These are phyloP conservation scores for Hortaea werneckii DNA, from an alignment of 2,329 filamentous ascomycete species.

Conservation along the genomic window DNA sequence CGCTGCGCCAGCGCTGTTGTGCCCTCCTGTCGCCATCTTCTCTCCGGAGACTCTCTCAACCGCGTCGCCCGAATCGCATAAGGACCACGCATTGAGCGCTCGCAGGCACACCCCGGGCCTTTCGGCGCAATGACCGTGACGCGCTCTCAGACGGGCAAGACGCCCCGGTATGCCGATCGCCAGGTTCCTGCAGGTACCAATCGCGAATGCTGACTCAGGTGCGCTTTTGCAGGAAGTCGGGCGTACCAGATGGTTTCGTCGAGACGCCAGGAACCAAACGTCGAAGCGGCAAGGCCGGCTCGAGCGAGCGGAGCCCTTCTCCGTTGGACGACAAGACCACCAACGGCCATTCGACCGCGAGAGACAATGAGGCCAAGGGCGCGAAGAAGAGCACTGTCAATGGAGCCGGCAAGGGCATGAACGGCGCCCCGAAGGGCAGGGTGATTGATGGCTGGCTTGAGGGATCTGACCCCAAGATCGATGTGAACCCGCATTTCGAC, in stretches of 20 bases:
- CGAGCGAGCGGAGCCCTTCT: slow-evolving; percentile 28
- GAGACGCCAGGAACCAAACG: slow-evolving; percentile 37
- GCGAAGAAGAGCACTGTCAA: slow-evolving; percentile 20
- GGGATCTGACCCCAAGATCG: slow-evolving; percentile 30
- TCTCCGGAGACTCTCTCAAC: too few relatives aligned
- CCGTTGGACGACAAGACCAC: slow-evolving; percentile 16
- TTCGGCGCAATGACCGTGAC: slow-evolving; percentile 25
- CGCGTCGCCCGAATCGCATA: too few relatives aligned
- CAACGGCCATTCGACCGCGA: slow-evolving; percentile 6
- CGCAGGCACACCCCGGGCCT: neutral
- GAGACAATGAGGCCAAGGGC: slow-evolving; percentile 4
- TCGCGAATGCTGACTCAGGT: neutral
- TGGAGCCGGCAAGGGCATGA: slow-evolving; percentile 26
- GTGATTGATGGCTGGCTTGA: slow-evolving; percentile 30
- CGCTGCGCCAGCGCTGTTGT: too few relatives aligned
- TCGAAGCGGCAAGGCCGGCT: slow-evolving; percentile 32
- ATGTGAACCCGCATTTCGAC: slow-evolving; percentile 51
- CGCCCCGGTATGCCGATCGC: slow-evolving; percentile 31
- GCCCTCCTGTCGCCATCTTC: too few relatives aligned
- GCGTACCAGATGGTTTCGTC: slow-evolving; percentile 35
- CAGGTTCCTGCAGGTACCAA: neutral
- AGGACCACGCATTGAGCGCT: neutral
- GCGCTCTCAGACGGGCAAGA: slow-evolving; percentile 39
- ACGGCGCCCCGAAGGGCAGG: slow-evolving; percentile 28
- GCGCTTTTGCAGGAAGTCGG: slow-evolving; percentile 24